Conservation (phyloP, 2,329 filamentous ascomycete species). For the Colletotrichum sp. region DNA sequence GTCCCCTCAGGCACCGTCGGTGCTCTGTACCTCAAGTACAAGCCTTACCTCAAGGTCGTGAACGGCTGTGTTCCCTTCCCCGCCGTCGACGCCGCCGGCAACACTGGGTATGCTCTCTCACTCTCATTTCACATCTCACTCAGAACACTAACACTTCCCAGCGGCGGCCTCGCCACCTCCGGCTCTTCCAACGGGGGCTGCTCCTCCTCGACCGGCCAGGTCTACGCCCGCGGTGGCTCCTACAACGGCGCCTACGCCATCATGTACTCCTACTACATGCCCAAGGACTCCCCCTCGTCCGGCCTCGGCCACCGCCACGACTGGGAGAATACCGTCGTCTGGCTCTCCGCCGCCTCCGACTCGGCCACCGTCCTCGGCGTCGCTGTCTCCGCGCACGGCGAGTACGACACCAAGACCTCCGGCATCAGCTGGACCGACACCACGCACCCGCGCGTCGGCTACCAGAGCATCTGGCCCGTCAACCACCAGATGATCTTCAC, state of each 20-base stretch:
- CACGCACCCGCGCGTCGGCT: slow-evolving; percentile 33
- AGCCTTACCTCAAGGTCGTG: slow-evolving; percentile 45
- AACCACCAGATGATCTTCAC: slow-evolving; percentile 42
- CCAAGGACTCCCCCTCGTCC: slow-evolving; percentile 42
- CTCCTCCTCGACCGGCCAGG: slow-evolving; percentile 34
- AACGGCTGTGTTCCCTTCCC: slow-evolving; percentile 69
- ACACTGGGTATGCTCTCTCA: slow-evolving; percentile 54
- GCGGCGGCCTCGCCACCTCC: slow-evolving; percentile 31
- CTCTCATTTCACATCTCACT: not conserved
- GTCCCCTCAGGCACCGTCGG: slow-evolving; percentile 33
- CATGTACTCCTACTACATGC: slow-evolving; percentile 43
- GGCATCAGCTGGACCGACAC: slow-evolving; percentile 28
- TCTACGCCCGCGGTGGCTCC: slow-evolving; percentile 33
- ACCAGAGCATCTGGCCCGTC: slow-evolving; percentile 33
- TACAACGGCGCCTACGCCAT: slow-evolving; percentile 32
- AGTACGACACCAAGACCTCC: slow-evolving; percentile 29
- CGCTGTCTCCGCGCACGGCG: slow-evolving; percentile 36
- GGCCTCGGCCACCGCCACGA: slow-evolving; percentile 41
- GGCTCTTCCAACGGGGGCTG: slow-evolving; percentile 32
- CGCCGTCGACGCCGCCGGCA: slow-evolving; percentile 61
- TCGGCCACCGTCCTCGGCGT: slow-evolving; percentile 33
- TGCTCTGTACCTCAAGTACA: slow-evolving; percentile 36
- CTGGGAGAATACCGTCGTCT: slow-evolving; percentile 39
- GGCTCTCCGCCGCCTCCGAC: slow-evolving; percentile 30
- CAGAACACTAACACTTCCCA: slow-evolving; percentile 16